Evolutionary conservation across 2,329 filamentous ascomycete species (phyloP), one percentile per base, ranked within the genome.

Genomic region (Domatiomyces globalis): DNA sequence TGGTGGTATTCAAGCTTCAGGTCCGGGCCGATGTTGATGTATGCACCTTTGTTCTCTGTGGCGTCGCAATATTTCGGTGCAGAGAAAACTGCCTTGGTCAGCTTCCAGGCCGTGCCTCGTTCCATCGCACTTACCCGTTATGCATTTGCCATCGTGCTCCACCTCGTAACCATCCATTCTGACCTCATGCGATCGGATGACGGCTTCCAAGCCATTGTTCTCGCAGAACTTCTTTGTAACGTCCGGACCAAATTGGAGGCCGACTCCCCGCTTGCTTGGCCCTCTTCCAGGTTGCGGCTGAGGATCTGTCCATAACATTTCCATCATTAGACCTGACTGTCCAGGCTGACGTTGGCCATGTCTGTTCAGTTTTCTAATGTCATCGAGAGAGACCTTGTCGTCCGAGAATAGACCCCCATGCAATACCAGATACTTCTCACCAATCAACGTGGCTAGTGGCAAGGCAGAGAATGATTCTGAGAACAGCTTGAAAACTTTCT

Each of bases 111-210:
- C 61, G 17, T 15, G 36, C 8, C 51, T 55, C 53, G 47, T 53
- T 48, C 43, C 7, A 42, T 27, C 45, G 20, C 15, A 68, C 75
- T 59, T 74, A 86, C 84, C 84, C 46, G 92, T 98, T 62, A 98
- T 95, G 67, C 92, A 98, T 61, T 81, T 83, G 58, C 90, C 92
- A 62, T 92, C 85, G 67, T 98, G 92, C 74, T 98, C 90, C 60
- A 95, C 85, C 67, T 98, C 90, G 64, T 96, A 98, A n/a, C 92
- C 92, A 54, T 92, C 89, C 92, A 98, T 98, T 62, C 92, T 82
- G 25, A 98, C 92, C 68, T 98, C 92, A 71, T 98, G 92, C 64
- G 88, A 95, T 61, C 92, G 84, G 62, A 98, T 98, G 58, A 98
- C 84, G 45, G 92, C 92, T 58, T 95, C 85, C 43, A 98, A 77